Base-by-base conservation (phyloP, 768 basidiomycete genomes). In the Auriscalpium vulgare region DNA sequence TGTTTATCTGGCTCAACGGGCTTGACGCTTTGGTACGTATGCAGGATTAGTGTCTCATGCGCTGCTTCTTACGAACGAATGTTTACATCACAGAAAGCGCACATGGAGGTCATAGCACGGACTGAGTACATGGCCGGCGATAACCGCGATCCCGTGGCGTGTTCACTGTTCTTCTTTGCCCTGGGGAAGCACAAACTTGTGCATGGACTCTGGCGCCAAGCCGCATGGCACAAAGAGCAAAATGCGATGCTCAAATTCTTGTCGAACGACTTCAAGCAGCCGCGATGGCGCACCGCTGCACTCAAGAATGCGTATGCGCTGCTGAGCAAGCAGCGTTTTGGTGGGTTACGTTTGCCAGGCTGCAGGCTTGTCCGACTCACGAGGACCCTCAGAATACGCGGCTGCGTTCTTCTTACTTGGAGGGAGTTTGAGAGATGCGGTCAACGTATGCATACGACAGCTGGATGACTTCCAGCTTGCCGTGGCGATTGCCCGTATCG, bases 341-440 rank as follows among this genome's bases (percentile, higher is more conserved):
- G 95, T 95, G 50, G 45, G 87, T 72, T 6, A n/a, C 29, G 16
- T 17, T 47, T 14, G 29, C 35, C 21, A 16, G n/a, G 35, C 35
- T 46, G 8, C 17, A 17, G 5, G 29, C 29, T 29, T 29, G 29
- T 29, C 2, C 29, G 29, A 29, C 29, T 29, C 29, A 29, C 29
- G 40, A 51, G 17, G 55, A 8, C 17, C 11, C 4, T 29, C 66
- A 97, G 97, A 93, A 67, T 98, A 97, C 66, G 95, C 97, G n/a
- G 94, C 94, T 0, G 95, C 94, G 1, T 99, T 99, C 73, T 99
- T 99, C 75, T 76, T 99, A 44, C 80, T 99, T 0, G 95, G 92
- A 8, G 87, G 85, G 21, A 84, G 85, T 45, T 71, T 95, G 37
- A 90, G 88, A 69, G 97, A 98, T 61, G 95, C 95, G 2, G 88